Percentiles rank a stretch among this genome's conserved stretches.
These are phyloP conservation scores for Candida patagonica DNA, from an alignment of 805 yeast genomes.

Conservation along the genomic window DNA sequence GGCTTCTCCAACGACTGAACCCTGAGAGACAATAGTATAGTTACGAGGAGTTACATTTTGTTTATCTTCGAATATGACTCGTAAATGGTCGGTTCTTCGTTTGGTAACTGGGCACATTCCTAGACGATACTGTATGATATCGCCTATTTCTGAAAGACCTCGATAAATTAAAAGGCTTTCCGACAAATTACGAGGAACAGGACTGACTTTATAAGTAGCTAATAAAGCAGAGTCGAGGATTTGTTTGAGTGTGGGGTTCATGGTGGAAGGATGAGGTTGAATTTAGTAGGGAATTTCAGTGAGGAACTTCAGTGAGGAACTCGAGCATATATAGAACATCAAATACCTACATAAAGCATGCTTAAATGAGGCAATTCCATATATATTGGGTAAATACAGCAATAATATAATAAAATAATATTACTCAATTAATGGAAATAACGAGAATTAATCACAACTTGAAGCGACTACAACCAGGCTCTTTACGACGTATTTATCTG, in stretches of 20 bases:
- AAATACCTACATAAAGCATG: too few species aligned
- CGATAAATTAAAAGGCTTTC: slow-evolving; percentile 7
- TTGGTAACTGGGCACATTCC: slow-evolving; percentile 26
- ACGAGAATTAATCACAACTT: too few species aligned
- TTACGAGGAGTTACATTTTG: neutral
- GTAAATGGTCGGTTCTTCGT: slow-evolving; percentile 19
- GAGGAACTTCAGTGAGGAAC: too few species aligned
- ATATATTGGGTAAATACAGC: too few species aligned
- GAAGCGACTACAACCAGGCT: too few species aligned
- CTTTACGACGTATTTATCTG: too few species aligned
- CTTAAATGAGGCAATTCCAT: too few species aligned
- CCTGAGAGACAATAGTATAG: neutral
- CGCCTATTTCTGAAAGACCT: slow-evolving; percentile 14
- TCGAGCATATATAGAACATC: too few species aligned
- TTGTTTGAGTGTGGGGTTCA: slow-evolving; percentile 4
- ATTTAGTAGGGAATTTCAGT: neutral
- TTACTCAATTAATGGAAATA: too few species aligned
- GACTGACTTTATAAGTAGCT: slow-evolving; percentile 7
- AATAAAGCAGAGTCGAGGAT: slow-evolving; percentile 1
- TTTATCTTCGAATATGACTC: slow-evolving; percentile 22
- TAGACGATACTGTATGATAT: slow-evolving; percentile 23
- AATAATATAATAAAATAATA: too few species aligned
- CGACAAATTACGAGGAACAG: slow-evolving; percentile 8
- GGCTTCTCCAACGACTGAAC: neutral
- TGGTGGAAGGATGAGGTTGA: neutral